Conservation (phyloP, 139 green algal genomes). For the Volvox africanus region DNA sequence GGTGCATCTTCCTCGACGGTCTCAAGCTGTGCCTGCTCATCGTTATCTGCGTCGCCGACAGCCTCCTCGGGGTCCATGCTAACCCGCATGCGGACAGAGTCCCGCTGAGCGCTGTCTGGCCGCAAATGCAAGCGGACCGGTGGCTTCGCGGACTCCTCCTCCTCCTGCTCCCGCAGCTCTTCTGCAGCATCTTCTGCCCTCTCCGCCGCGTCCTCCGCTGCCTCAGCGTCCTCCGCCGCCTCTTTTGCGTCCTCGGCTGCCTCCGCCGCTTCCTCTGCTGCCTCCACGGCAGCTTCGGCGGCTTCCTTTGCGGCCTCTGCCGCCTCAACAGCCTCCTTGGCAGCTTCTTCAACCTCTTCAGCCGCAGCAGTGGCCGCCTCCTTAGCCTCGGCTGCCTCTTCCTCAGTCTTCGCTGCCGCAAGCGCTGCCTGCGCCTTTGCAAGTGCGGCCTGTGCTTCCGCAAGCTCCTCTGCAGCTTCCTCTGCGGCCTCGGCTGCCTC, state of each 20-base stretch:
- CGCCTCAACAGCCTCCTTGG: neutral
- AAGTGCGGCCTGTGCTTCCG: neutral
- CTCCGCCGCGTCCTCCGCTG: neutral
- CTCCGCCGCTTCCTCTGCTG: neutral
- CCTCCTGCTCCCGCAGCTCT: neutral
- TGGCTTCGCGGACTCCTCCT: neutral
- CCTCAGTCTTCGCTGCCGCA: neutral
- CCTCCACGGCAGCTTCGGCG: neutral
- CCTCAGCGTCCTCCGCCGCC: neutral
- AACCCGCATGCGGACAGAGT: slow-evolving; percentile 9
- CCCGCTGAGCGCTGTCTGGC: neutral
- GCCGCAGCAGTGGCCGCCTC: neutral
- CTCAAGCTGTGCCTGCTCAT: neutral
- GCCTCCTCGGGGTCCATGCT: neutral
- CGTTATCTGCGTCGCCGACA: neutral
- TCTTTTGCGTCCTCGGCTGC: neutral
- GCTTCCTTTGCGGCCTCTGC: neutral
- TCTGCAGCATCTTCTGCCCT: neutral
- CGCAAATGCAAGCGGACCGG: neutral
- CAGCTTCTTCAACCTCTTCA: neutral
- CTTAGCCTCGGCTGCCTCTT: neutral
- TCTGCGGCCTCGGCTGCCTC: neutral
- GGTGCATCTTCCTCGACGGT: neutral
- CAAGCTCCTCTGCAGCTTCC: neutral
- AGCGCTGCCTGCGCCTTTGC: neutral